Percentiles rank a stretch among this genome's conserved stretches.
These are phyloP conservation scores for Betula pendula DNA, from an alignment of 306 rosid species.

Conservation along the genomic window DNA sequence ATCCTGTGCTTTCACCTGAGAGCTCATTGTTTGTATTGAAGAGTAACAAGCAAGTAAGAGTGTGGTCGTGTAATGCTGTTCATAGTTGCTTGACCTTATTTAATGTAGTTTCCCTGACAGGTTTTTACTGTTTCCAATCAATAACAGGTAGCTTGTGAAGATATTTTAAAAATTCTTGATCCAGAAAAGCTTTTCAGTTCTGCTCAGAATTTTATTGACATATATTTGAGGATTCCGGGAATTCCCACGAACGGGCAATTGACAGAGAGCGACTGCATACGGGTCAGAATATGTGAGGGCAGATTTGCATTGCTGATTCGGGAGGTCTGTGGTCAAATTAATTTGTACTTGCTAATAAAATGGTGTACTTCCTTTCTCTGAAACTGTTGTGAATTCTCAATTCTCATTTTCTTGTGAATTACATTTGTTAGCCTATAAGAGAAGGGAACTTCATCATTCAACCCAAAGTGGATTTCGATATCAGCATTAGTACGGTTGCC, in stretches of 20 bases:
- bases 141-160: conserved; percentile 85
- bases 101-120: conserved; percentile 20
- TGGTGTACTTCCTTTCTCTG: background rate
- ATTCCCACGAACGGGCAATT: conserved; percentile 81
- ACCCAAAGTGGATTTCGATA: conserved; percentile 99
- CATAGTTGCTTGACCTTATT: conserved; percentile 13
- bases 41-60: conserved; percentile 83
- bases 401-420: conserved; percentile 25
- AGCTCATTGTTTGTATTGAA: conserved; percentile 95
- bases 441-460: conserved; percentile 98
- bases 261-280: conserved; percentile 91
- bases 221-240: conserved; percentile 92
- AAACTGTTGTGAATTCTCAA: background rate
- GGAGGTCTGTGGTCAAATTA: conserved; percentile 58
- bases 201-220: conserved; percentile 88
- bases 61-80: conserved; percentile 17
- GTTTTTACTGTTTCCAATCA: conserved; percentile 29
- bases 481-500: conserved; percentile 87
- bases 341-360: background rate
- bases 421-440: conserved; percentile 73
- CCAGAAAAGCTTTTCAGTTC: conserved; percentile 93
- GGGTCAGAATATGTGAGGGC: conserved; percentile 98
- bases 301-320: conserved; percentile 95
- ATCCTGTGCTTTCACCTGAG: conserved; percentile 98
- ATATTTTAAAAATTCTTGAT: conserved; percentile 87